Evolutionary conservation across 805 yeast genomes (phyloP).

Genomic region (Kurtzmaniella fragi): DNA sequence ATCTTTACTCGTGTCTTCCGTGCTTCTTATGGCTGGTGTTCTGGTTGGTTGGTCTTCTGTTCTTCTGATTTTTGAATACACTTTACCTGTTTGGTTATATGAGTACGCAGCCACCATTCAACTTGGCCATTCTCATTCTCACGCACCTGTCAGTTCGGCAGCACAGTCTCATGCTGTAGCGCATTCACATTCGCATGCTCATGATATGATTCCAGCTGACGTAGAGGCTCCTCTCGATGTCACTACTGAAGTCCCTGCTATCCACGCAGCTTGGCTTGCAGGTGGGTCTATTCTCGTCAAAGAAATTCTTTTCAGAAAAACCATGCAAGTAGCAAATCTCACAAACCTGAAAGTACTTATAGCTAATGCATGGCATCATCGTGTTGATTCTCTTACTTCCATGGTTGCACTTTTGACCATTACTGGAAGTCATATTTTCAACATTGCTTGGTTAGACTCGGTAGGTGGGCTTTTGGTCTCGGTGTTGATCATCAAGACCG

Average conservation of each 20-base stretch:
- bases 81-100: slow-evolving; percentile 56
- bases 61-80: slow-evolving; percentile 59
- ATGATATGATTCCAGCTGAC: slow-evolving; percentile 12
- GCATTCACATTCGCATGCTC: slow-evolving; percentile 26
- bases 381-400: slow-evolving; percentile 91
- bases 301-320: slow-evolving; percentile 82
- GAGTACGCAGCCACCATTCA: slow-evolving; percentile 50
- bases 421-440: slow-evolving; percentile 73
- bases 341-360: slow-evolving; percentile 83
- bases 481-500: slow-evolving; percentile 75
- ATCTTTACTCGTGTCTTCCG: slow-evolving; percentile 79
- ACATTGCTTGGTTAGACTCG: slow-evolving; percentile 83
- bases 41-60: slow-evolving; percentile 87
- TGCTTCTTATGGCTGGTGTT: slow-evolving; percentile 80
- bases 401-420: slow-evolving; percentile 87
- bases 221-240: slow-evolving; percentile 1
- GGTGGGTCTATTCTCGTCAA: slow-evolving; percentile 81
- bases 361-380: slow-evolving; percentile 99
- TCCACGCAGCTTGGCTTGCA: slow-evolving; percentile 97
- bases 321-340: slow-evolving; percentile 70
- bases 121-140: slow-evolving; percentile 50
- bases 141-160: slow-evolving; percentile 19
- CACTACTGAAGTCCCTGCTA: slow-evolving; percentile 36
- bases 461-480: slow-evolving; percentile 90
- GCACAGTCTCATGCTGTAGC: slow-evolving; percentile 15